phyloP scores from a whole-genome alignment of 2,329 filamentous ascomycete species.

The Monilinia fructigena region DNA sequence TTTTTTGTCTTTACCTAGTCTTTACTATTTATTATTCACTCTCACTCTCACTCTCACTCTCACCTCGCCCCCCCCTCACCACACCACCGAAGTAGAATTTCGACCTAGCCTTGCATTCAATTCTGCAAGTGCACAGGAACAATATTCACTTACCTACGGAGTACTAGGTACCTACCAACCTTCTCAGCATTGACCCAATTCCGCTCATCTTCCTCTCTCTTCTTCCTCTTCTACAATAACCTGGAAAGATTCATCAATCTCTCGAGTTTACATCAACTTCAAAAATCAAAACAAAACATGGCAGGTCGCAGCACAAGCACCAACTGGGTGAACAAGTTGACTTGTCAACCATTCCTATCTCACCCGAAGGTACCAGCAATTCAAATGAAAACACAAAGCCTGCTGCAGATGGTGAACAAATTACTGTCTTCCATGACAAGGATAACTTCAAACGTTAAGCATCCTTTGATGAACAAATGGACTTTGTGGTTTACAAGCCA shows the following conservation, averaged over 20 bases:
- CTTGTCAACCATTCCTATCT: conserved; percentile 66
- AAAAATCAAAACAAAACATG: conserved; percentile 30
- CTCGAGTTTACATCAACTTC: conserved; percentile 8
- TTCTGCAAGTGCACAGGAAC: conserved; percentile 21
- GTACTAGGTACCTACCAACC: no score
- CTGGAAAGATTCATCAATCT: conserved; percentile 8
- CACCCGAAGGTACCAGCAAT: conserved; percentile 59
- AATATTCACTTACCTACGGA: no score
- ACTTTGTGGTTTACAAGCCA: conserved; percentile 99
- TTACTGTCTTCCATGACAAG: conserved; percentile 97
- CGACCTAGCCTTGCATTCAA: conserved; percentile 19
- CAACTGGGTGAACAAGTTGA: conserved; percentile 53
- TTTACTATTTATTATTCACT: neutral
- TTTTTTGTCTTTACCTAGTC: neutral
- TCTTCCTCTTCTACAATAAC: neutral
- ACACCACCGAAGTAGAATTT: conserved; percentile 16
- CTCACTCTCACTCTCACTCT: neutral
- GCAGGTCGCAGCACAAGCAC: conserved; percentile 32
- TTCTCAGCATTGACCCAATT: conserved; percentile 8
- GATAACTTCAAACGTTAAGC: conserved; percentile 99
- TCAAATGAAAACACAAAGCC: conserved; percentile 47
- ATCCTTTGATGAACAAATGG: conserved; percentile 96
- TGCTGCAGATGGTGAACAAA: conserved; percentile 56
- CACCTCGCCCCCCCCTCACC: conserved; percentile 12
- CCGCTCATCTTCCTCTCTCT: conserved; percentile 2